phyloP scores from a whole-genome alignment of 2,329 filamentous ascomycete genomes.

The Drechmeria coniospora region DNA sequence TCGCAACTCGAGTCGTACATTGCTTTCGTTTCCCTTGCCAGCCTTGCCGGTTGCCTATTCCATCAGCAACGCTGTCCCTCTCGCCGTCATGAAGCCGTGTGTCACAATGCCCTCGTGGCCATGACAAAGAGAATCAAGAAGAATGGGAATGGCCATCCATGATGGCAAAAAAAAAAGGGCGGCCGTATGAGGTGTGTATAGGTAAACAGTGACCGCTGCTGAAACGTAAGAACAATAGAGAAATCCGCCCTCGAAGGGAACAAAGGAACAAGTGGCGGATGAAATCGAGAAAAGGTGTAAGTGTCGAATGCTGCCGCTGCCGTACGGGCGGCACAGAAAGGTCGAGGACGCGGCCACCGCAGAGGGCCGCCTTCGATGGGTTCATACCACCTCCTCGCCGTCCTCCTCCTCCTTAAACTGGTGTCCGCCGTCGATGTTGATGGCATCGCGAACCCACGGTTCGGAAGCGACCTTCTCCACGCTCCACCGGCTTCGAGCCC shows the following conservation, averaged over 20 bases:
- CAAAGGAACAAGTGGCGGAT: background rate
- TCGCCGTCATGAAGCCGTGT: too few species aligned
- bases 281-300: background rate
- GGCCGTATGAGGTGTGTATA: background rate
- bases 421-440: conserved; percentile 49
- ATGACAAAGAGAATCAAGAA: background rate
- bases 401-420: conserved; percentile 44
- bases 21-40: too few species aligned
- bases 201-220: background rate
- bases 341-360: background rate
- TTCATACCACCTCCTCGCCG: conserved; percentile 32
- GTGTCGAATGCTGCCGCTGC: too few species aligned
- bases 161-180: background rate
- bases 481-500: conserved; percentile 63
- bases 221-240: background rate
- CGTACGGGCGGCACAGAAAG: too few species aligned
- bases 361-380: background rate
- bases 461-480: conserved; percentile 57
- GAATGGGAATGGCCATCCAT: background rate
- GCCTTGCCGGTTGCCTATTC: too few species aligned
- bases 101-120: too few species aligned
- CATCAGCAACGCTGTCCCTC: too few species aligned
- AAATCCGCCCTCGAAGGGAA: background rate
- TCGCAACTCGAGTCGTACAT: too few species aligned
- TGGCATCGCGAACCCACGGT: conserved; percentile 63